phyloP scores from a whole-genome alignment of 1,284 basidiomycete genomes.

The Ceratobasidium sp. region DNA sequence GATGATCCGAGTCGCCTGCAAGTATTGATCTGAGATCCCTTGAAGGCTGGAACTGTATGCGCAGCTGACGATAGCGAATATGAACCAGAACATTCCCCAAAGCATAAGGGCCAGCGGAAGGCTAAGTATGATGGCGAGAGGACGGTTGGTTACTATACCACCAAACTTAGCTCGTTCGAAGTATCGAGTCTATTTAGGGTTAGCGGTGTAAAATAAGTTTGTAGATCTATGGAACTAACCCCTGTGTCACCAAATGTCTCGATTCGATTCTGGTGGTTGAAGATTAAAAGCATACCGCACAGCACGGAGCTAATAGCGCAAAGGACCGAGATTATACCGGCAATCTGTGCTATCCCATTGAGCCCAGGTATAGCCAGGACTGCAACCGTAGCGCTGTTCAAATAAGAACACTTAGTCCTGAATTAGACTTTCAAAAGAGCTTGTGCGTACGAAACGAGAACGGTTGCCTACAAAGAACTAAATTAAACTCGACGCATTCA shows the following conservation, averaged over 20 bases:
- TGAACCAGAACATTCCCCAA: slow-evolving; percentile 22
- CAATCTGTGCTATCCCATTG: background rate
- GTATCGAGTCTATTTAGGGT: background rate
- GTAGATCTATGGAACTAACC: background rate
- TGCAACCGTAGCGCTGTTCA: background rate
- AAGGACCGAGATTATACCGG: background rate
- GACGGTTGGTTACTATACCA: background rate
- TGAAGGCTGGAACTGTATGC: background rate
- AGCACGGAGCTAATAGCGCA: slow-evolving; percentile 11
- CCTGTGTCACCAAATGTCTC: slow-evolving; percentile 15
- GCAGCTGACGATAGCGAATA: slow-evolving; percentile 2
- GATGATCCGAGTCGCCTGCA: background rate
- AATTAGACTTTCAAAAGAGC: no score
- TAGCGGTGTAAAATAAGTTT: background rate
- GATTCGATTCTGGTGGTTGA: slow-evolving; percentile 15
- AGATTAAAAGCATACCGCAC: slow-evolving; percentile 18
- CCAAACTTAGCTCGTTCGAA: slow-evolving; percentile 3
- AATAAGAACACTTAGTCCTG: no score
- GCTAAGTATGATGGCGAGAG: slow-evolving; percentile 6
- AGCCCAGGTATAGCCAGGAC: slow-evolving; percentile 2
- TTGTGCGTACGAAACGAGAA: no score
- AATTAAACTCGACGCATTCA: background rate
- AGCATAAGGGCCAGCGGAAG: slow-evolving; percentile 5
- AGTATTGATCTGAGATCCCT: background rate
- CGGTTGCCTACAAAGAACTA: background rate